These are phyloP conservation scores for Backusella parvicylindrica DNA, from an alignment of 192 early-diverging fungal species.

Conservation along the genomic window DNA sequence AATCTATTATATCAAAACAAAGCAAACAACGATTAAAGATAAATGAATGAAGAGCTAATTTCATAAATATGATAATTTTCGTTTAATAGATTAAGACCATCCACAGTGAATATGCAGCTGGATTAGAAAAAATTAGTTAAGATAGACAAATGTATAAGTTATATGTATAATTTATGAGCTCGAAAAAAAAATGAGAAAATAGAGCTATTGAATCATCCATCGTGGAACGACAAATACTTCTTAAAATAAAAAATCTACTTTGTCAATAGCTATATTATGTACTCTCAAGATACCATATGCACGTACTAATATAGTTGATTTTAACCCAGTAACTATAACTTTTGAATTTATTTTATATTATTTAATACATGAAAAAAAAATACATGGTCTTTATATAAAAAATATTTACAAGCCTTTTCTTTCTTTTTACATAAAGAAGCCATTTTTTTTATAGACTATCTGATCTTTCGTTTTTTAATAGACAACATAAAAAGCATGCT, in stretches of 20 bases:
- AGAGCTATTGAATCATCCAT: not conserved
- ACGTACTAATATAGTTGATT: too few species aligned
- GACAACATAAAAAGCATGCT: constrained; percentile 15
- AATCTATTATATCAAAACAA: not conserved
- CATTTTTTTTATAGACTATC: not conserved
- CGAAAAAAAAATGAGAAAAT: not conserved
- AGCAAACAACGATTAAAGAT: not conserved
- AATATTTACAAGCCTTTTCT: not conserved
- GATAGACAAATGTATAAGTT: not conserved
- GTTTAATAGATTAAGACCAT: not conserved
- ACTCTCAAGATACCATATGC: not conserved
- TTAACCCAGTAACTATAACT: too few species aligned
- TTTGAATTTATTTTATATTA: too few species aligned
- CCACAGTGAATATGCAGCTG: not conserved
- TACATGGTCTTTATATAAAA: not conserved
- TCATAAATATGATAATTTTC: not conserved
- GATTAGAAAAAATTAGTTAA: not conserved
- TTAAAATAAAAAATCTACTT: not conserved
- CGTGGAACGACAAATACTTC: not conserved
- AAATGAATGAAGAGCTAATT: not conserved
- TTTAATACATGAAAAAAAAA: not conserved
- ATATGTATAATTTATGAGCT: not conserved
- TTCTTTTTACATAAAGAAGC: not conserved
- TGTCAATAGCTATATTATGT: not conserved
- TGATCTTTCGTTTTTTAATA: constrained; percentile 9